Evolutionary conservation across 495 filamentous ascomycete genomes (phyloP).

Genomic region (Podospora pseudocomata): DNA sequence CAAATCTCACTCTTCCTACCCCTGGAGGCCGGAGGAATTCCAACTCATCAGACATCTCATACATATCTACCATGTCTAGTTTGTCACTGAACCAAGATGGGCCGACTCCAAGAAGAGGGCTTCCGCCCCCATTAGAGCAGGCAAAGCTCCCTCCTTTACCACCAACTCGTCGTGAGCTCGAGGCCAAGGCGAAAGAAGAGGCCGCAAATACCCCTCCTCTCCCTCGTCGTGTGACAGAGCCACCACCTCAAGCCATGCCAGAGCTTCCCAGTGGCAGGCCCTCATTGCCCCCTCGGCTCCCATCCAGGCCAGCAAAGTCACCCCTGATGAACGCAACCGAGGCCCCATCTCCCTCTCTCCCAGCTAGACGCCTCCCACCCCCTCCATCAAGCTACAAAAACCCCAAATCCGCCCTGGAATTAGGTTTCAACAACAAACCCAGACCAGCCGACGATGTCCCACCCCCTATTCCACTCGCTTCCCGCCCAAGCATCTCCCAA

Average conservation of each 20-base stretch:
- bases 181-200: constrained; percentile 44
- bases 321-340: constrained; percentile 15
- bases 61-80: constrained; percentile 42
- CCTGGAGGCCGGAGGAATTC: constrained; percentile 37
- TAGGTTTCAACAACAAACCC: constrained; percentile 22
- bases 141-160: constrained; percentile 50
- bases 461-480: constrained; percentile 46
- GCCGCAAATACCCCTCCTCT: constrained; percentile 21
- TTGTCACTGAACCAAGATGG: constrained; percentile 38
- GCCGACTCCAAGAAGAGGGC: constrained; percentile 27
- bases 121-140: constrained; percentile 48
- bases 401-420: constrained; percentile 22
- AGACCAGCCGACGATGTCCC: constrained; percentile 28
- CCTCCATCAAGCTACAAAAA: constrained; percentile 29
- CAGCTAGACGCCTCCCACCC: constrained; percentile 40
- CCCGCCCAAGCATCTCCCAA: constrained; percentile 41
- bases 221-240: constrained; percentile 28
- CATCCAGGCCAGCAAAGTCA: constrained; percentile 37
- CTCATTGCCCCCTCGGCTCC: constrained; percentile 41
- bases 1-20: constrained; percentile 17
- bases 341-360: constrained; percentile 27
- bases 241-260: constrained; percentile 17
- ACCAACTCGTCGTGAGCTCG: constrained; percentile 42
- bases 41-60: constrained; percentile 45
- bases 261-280: constrained; percentile 13